phyloP scores from a whole-genome alignment of 805 yeast genomes.

The Candida krabiensis region DNA sequence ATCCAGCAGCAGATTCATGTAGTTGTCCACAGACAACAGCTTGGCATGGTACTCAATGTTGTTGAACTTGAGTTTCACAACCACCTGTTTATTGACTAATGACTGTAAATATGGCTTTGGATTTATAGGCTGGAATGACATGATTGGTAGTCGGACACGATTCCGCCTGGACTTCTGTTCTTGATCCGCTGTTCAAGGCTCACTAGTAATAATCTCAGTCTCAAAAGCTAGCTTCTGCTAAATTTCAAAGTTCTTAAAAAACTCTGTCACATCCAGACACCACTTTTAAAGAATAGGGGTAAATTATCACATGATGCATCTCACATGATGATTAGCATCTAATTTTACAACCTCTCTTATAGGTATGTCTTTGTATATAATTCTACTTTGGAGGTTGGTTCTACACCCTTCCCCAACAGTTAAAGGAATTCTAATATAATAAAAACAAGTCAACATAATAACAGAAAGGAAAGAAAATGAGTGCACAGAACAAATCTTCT shows the following conservation, averaged over 20 bases:
- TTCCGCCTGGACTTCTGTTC: neutral
- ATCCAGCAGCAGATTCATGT: constrained; percentile 83
- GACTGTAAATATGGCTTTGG: constrained; percentile 90
- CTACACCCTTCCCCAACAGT: too few species aligned
- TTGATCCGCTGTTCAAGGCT: neutral
- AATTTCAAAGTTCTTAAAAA: too few species aligned
- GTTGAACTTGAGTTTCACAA: constrained; percentile 87
- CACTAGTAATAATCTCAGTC: neutral
- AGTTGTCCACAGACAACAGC: constrained; percentile 79
- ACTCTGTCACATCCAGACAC: too few species aligned
- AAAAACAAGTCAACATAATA: neutral
- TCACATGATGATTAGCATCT: too few species aligned
- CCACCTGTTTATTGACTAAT: constrained; percentile 66
- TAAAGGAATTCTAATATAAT: too few species aligned
- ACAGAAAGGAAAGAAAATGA: neutral
- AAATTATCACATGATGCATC: too few species aligned
- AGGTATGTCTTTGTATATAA: too few species aligned
- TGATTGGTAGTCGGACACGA: constrained; percentile 5
- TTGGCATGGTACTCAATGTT: constrained; percentile 83
- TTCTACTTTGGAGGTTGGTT: too few species aligned
- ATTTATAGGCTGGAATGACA: constrained; percentile 64
- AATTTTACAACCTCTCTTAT: too few species aligned
- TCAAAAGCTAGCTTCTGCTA: too few species aligned
- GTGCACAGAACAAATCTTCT: neutral
- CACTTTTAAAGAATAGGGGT: too few species aligned